Evolutionary conservation across 2,329 filamentous ascomycete species (phyloP), one percentile per base, ranked within the genome.

Genomic region (Claviceps quebecensis): DNA sequence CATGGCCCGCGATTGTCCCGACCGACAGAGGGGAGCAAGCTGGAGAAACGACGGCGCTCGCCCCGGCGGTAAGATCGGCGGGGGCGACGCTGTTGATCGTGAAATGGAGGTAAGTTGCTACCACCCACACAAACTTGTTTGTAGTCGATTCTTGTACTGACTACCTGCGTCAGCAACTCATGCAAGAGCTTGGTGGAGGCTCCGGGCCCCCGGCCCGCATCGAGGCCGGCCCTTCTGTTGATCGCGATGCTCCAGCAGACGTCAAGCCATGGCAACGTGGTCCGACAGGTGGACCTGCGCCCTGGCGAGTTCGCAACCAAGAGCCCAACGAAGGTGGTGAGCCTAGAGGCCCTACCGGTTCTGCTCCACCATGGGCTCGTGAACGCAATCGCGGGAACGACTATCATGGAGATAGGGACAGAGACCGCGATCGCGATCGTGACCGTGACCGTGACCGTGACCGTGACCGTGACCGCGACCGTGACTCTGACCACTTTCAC

Each of bases 1-100:
- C 62, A 96, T 98, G 89, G 93, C 90, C 59, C 84, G 91, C 60
- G 93, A 98, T 71, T 98, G 93, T 78, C 89, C 91, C 45, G 93
- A 98, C 64, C 79, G 93, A 65, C 87, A 93, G 72, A 83, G 87
- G 64, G 93, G 93, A 61, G 81, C 84, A 45, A 90, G 86, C 67
- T 96, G 88, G 87, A 89, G 93, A 62, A 95, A 95, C 63, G 81
- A 86, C 38, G 52, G 69, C 55, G 23, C n/a, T 41, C 70, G 72
- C 54, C 73, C 76, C 60, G 79, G 78, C 66, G 83, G 81, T 60
- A 79, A 77, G 56, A 80, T 89, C 64, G 86, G 84, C 56, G 77
- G 77, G 59, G 87, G 86, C 56, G 88, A 95, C 74, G 86, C 84
- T 58, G 86, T 91, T 56, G 90, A 95, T 66, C 84, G 87, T 66